These are phyloP conservation scores for Pelargonium exstipulatum DNA, from an alignment of 441 rosid genomes.

Conservation along the genomic window DNA sequence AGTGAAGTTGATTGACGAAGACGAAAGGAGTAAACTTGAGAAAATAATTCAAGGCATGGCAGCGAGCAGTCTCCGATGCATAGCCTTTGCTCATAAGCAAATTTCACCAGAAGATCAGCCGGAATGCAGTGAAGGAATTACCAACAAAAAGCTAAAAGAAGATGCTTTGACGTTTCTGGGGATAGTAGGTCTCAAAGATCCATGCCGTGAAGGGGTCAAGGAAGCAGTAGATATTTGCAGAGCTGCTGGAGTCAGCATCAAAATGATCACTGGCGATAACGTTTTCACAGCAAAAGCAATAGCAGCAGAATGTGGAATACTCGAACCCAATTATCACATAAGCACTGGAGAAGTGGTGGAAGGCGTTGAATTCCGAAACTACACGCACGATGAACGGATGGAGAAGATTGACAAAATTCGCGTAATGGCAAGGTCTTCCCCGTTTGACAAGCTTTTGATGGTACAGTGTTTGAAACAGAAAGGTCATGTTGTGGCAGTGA, in stretches of 20 bases:
- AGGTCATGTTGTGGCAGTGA: constrained; percentile 78
- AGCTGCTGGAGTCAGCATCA: constrained; percentile 53
- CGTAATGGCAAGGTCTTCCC: constrained; percentile 80
- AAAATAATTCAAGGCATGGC: constrained; percentile 57
- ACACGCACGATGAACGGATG: constrained; percentile 34
- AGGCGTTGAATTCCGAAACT: constrained; percentile 53
- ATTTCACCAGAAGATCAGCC: constrained; percentile 32
- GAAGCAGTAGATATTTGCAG: constrained; percentile 56
- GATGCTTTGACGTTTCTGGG: constrained; percentile 48
- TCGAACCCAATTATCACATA: constrained; percentile 25
- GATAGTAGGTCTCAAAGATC: constrained; percentile 69
- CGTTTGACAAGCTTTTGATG: constrained; percentile 73
- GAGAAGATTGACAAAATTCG: constrained; percentile 48
- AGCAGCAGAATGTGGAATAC: constrained; percentile 70
- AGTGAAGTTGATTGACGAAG: constrained; percentile 24
- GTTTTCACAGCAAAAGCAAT: constrained; percentile 79
- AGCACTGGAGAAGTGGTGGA: constrained; percentile 41
- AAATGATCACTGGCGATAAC: constrained; percentile 86
- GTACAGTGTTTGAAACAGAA: constrained; percentile 63
- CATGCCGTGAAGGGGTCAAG: constrained; percentile 54
- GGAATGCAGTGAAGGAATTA: constrained; percentile 17
- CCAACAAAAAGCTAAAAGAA: constrained; percentile 34
- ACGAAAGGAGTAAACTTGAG: constrained; percentile 31
- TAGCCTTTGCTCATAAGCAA: constrained; percentile 64
- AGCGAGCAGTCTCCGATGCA: constrained; percentile 72